phyloP scores from a whole-genome alignment of 108 stramenopile species.

The Pseudonitzschia multiseries region DNA sequence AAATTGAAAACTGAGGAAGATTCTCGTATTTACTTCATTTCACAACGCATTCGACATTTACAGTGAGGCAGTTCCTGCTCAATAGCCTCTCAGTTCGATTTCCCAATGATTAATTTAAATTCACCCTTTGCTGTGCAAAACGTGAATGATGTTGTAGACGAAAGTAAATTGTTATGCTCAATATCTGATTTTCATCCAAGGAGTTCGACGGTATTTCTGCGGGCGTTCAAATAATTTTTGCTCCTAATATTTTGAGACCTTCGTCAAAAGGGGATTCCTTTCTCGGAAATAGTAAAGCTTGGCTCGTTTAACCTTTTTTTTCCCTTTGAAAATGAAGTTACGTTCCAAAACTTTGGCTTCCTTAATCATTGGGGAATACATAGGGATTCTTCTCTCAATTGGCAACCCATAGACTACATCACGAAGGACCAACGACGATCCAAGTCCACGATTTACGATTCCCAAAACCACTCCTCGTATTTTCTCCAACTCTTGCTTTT shows the following conservation, averaged over 20 bases:
- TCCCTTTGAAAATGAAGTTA: slow-evolving; percentile 86
- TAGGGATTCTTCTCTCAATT: slow-evolving; percentile 73
- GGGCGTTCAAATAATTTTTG: too few species aligned
- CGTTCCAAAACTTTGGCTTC: slow-evolving; percentile 75
- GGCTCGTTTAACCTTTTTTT: slow-evolving; percentile 82
- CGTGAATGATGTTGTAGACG: too few species aligned
- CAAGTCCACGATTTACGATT: slow-evolving; percentile 61
- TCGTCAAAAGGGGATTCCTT: slow-evolving; percentile 10
- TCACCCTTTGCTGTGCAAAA: too few species aligned
- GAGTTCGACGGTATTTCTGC: too few species aligned
- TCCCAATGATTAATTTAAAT: too few species aligned
- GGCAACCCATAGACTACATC: slow-evolving; percentile 80
- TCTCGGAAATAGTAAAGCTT: slow-evolving; percentile 50
- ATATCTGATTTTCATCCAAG: too few species aligned
- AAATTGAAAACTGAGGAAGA: too few species aligned
- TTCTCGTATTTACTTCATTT: too few species aligned
- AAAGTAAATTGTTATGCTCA: too few species aligned
- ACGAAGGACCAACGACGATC: slow-evolving; percentile 59
- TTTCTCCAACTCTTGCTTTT: slow-evolving; percentile 56
- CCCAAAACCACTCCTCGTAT: slow-evolving; percentile 81
- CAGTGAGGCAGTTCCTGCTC: too few species aligned
- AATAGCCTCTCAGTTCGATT: too few species aligned
- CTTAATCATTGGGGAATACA: slow-evolving; percentile 80
- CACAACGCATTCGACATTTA: too few species aligned
- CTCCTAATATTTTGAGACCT: slow-evolving; percentile 19